These are phyloP conservation scores for Backusella parvicylindrica DNA, from an alignment of 192 early-diverging fungal genomes.

Conservation along the genomic window DNA sequence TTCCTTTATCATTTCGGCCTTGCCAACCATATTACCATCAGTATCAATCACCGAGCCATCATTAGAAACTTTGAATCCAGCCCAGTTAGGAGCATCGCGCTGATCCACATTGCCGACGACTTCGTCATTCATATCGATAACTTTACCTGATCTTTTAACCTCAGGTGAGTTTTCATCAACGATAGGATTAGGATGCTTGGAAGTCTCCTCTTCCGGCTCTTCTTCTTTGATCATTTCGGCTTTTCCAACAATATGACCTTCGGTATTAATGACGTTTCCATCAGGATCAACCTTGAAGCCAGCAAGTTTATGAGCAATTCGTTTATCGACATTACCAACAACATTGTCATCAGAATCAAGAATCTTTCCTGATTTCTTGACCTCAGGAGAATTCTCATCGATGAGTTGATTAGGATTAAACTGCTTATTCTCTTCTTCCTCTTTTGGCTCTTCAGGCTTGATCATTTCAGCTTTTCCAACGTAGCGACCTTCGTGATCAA, in stretches of 20 bases:
- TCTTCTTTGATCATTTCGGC: constrained; percentile 7
- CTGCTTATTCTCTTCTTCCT: neutral
- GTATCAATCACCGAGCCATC: constrained; percentile 12
- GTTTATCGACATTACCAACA: constrained; percentile 5
- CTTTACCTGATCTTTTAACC: constrained; percentile 11
- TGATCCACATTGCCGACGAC: neutral
- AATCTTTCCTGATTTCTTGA: constrained; percentile 17
- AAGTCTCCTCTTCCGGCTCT: neutral
- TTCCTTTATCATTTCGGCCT: constrained; percentile 7
- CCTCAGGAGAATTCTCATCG: neutral
- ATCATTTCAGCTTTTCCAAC: constrained; percentile 9
- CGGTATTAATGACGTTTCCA: constrained; percentile 14
- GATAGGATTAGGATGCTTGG: neutral
- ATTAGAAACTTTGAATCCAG: constrained; percentile 2
- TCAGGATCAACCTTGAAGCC: constrained; percentile 13
- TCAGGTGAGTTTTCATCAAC: constrained; percentile 5
- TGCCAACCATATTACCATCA: constrained; percentile 12
- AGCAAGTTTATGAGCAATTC: constrained; percentile 6
- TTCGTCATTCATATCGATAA: neutral
- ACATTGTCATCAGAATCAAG: neutral
- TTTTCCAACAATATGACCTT: constrained; percentile 11
- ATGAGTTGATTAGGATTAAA: neutral
- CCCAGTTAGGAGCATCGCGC: neutral
- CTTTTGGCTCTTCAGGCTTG: neutral
- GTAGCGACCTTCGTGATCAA: neutral